Base-by-base conservation (phyloP, 2,329 filamentous ascomycete species). In the Samsoniella hepiali region DNA sequence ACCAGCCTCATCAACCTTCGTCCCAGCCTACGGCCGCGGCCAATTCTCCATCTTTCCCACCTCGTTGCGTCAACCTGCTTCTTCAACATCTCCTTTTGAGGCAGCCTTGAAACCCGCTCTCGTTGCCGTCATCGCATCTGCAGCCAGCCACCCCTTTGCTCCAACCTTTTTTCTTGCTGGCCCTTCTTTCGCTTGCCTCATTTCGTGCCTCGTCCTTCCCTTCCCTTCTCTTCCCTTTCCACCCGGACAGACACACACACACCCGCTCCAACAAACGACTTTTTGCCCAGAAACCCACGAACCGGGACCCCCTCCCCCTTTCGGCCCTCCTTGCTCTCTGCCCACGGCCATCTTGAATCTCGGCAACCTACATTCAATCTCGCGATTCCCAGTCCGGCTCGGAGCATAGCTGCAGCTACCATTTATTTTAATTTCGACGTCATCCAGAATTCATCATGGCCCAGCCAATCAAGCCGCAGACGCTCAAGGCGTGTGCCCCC, bases 401-500 rank as follows among this genome's bases (percentile, higher is more conserved):
- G 47, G n/a, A 29, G 58, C 38, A 60, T 51, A 50, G 32, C 50
- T 29, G 8, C 50, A 27, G n/a, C 31, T 62, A 36, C 57, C 1
- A 22, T 36, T 47, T 45, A 17, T n/a, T 34, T 44, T 34, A 31
- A n/a, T 49, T 49, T 38, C 17, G n/a, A n/a, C 31, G 9, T 44
- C 38, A 22, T 22, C 22, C 22, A 47, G 15, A 32, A 47, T 71
- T 67, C 69, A 68, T 86, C 83, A 94, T 94, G 84, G 89, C 91
- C 73, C 88, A 89, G 77, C 90, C 89, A 66, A 94, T 93, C 73
- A 22, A 22, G 22, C 22, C 22, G 22, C 91, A 96, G 81, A 96
- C 91, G 71, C 81, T 96, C 75, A 96, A 97, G 91, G 92, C 95
- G 81, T 70, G 82, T 76, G 58, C 64, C 53, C 55, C 50, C 62